Percentiles rank a stretch among this genome's conserved stretches.
Evolutionary conservation across 345 rosid genomes (phyloP).

Genomic region (Eutrema heterophyllum): DNA sequence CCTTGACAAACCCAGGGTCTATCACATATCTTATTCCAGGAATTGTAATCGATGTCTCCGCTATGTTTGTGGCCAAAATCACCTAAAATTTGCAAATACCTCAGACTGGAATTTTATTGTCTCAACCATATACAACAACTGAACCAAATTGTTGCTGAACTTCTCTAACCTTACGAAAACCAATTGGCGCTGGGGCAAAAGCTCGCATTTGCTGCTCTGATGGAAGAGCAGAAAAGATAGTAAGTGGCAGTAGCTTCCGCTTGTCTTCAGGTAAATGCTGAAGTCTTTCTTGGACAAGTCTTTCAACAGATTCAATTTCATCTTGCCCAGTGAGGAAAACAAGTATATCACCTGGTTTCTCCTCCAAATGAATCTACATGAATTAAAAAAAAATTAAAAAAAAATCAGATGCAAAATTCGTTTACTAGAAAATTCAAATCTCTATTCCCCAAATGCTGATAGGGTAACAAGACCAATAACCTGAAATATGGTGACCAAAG

Average conservation of each 20-base stretch:
- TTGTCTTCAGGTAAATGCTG: conserved; percentile 56
- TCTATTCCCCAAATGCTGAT: not conserved
- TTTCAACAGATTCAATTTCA: conserved; percentile 87
- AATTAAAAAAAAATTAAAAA: not conserved
- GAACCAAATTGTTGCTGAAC: not conserved
- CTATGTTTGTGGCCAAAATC: conserved; percentile 90
- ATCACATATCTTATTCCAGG: conserved; percentile 92
- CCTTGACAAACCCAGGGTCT: conserved; percentile 91
- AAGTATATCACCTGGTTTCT: conserved; percentile 81
- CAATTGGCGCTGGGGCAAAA: conserved; percentile 62
- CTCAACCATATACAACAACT: not conserved
- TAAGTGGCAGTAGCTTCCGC: conserved; percentile 47
- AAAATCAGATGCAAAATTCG: not conserved
- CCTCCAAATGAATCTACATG: conserved; percentile 71
- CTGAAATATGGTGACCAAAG: conserved; percentile 79
- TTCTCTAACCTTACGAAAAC: conserved; percentile 68
- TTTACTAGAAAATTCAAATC: not conserved
- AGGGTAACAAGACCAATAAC: conserved; percentile 34
- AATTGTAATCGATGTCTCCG: conserved; percentile 93
- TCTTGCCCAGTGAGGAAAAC: conserved; percentile 97
- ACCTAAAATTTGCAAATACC: conserved; percentile 38
- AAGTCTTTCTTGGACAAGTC: conserved; percentile 58
- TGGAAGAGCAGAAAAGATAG: conserved; percentile 88
- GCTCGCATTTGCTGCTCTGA: conserved; percentile 84
- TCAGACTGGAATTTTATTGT: not conserved